Base-by-base conservation (phyloP, 164 flowering plant genomes). In the Magnolia officinalis region DNA sequence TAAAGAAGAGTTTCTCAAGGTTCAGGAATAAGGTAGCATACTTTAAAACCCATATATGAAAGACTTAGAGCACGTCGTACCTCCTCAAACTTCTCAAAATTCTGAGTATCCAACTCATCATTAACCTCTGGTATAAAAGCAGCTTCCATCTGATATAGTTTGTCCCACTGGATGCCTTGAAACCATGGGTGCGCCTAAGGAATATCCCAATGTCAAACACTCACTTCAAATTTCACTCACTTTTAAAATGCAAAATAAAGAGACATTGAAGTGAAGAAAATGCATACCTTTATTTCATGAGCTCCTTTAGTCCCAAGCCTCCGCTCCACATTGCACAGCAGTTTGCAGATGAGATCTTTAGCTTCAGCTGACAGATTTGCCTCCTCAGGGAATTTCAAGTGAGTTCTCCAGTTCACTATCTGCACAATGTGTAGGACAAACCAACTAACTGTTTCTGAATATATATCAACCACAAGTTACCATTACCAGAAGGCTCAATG, bases 341-440 rank as follows among this genome's bases (percentile, higher is more conserved):
- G 81, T 80, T 79, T 87, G 77, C 90, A 77, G 13, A 89, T 89
- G 55, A 90, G 84, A 78, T 90, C 91, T 80, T 87, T 90, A 29
- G 93, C 91, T 76, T 87, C 93, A 8, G 81, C 67, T 51, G 93
- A 84, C 52, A 90, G 79, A 82, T 81, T 87, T 78, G 88, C 93
- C 82, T 90, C 93, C 68, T 85, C 91, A 18, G 93, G 93, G 74
- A 90, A 90, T 75, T 87, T 90, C 80, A 90, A 80, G 74, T 90
- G 89, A 71, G 83, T 87, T 84, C 82, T 86, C 93, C 93, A 90
- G 76, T 89, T 88, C n/a, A 90, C 93, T 72, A 90, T 90, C 93
- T 90, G 83, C 83, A 76, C 14, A 19, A 74, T 23, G 63, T 21
- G 21, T 55, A 55, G 61, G 16, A 55, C 61, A 55, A 55, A 55